phyloP scores from a whole-genome alignment of 805 yeast genomes.

The Wickerhamiella kurtzmanii region DNA sequence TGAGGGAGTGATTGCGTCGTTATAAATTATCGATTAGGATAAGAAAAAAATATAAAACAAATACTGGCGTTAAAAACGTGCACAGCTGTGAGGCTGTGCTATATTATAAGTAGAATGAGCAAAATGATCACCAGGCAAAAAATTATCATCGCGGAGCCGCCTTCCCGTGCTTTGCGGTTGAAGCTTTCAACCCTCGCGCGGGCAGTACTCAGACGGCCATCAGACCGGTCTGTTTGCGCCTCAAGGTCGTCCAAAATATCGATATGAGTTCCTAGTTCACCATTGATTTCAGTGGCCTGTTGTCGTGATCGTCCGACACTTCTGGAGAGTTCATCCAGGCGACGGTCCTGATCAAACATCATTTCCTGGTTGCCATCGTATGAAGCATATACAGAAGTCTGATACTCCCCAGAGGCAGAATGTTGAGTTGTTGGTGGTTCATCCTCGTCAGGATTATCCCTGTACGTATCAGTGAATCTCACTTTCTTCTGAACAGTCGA shows the following conservation, averaged over 20 bases:
- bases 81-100: no score
- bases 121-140: conserved; percentile 22
- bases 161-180: conserved; percentile 28
- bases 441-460: conserved; percentile 1
- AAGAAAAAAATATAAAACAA: background rate
- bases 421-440: no score
- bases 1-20: conserved; percentile 27
- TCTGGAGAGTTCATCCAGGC: conserved; percentile 25
- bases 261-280: conserved; percentile 27
- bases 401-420: background rate
- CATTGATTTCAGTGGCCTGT: conserved; percentile 28
- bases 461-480: conserved; percentile 4
- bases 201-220: conserved; percentile 25
- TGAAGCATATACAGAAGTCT: conserved; percentile 3
- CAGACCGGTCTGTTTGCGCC: conserved; percentile 26
- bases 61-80: no score
- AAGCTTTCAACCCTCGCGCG: conserved; percentile 25
- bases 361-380: conserved; percentile 16
- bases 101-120: conserved; percentile 24
- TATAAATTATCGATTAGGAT: background rate
- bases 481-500: conserved; percentile 8
- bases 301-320: conserved; percentile 29
- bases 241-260: conserved; percentile 29
- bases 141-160: conserved; percentile 27
- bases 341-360: conserved; percentile 28